Conservation (phyloP, 1,284 basidiomycete genomes). For the Microbotryum intermedium region DNA sequence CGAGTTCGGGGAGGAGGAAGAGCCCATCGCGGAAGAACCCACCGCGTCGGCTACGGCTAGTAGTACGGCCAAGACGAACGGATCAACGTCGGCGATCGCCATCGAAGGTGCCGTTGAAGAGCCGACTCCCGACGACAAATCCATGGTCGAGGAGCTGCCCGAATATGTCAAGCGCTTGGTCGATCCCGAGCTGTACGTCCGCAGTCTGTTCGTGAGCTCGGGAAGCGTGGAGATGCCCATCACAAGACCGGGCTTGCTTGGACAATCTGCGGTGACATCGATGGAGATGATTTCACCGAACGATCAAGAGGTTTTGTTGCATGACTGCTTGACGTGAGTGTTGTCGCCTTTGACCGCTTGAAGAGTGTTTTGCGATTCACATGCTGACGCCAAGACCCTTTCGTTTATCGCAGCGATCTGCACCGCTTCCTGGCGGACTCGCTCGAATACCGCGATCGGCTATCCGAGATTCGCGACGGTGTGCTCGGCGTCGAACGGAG, state of each 20-base stretch:
- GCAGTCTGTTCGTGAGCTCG: slow-evolving; percentile 20
- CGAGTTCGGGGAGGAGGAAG: neutral
- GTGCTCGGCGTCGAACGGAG: slow-evolving; percentile 33
- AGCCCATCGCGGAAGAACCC: neutral
- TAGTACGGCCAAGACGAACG: too few relatives aligned
- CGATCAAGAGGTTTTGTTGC: slow-evolving; percentile 28
- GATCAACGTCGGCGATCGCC: neutral
- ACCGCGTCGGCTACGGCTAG: too few relatives aligned
- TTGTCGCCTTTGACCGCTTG: neutral
- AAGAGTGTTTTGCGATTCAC: neutral
- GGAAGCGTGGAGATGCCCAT: slow-evolving; percentile 19
- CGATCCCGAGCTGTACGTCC: slow-evolving; percentile 26
- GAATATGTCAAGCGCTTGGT: slow-evolving; percentile 23
- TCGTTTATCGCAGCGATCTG: slow-evolving; percentile 24
- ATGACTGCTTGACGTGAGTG: slow-evolving; percentile 29
- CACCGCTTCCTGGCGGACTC: slow-evolving; percentile 34
- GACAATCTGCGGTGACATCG: neutral
- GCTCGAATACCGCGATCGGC: slow-evolving; percentile 32
- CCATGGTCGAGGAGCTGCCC: slow-evolving; percentile 18
- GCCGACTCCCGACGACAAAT: neutral
- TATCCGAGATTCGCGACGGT: slow-evolving; percentile 34
- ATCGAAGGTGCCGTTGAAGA: neutral
- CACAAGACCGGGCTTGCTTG: neutral
- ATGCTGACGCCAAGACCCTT: neutral
- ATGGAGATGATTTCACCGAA: slow-evolving; percentile 18